Percentiles rank a stretch among this genome's conserved stretches.
phyloP scores from a whole-genome alignment of 2,329 filamentous ascomycete genomes.

The Pseudopyrenochaeta lycopersici region DNA sequence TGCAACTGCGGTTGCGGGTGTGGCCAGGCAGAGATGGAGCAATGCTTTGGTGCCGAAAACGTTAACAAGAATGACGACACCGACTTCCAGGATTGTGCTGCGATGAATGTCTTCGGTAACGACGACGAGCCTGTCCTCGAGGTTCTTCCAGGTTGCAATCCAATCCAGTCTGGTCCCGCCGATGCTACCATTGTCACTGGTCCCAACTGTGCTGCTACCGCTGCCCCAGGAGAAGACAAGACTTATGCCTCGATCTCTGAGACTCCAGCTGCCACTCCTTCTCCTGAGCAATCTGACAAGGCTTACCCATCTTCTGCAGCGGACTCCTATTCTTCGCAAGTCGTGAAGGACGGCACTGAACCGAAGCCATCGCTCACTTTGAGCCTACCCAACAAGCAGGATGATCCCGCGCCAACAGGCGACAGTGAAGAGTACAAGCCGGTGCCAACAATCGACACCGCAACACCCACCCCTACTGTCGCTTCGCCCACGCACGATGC shows the following conservation, averaged over 20 bases:
- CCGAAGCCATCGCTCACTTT: constrained; percentile 11
- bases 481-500: not conserved
- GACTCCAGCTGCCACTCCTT: constrained; percentile 12
- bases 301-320: not conserved
- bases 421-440: constrained; percentile 7
- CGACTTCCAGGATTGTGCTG: constrained; percentile 38
- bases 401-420: not conserved
- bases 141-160: constrained; percentile 50
- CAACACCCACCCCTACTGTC: constrained; percentile 4
- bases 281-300: constrained; percentile 1
- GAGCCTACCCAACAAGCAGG: constrained; percentile 22
- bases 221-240: constrained; percentile 12
- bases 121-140: constrained; percentile 31
- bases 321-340: constrained; percentile 3
- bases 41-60: constrained; percentile 47
- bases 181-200: constrained; percentile 38
- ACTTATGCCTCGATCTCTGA: constrained; percentile 3
- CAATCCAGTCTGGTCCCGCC: constrained; percentile 47
- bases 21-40: constrained; percentile 44
- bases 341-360: constrained; percentile 3
- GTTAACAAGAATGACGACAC: constrained; percentile 44
- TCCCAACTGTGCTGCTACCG: constrained; percentile 33
- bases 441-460: not conserved
- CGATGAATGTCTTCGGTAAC: constrained; percentile 18
- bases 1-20: constrained; percentile 51